Evolutionary conservation across 177 flowering plant genomes (phyloP).

Genomic region (Vitis hybrid): DNA sequence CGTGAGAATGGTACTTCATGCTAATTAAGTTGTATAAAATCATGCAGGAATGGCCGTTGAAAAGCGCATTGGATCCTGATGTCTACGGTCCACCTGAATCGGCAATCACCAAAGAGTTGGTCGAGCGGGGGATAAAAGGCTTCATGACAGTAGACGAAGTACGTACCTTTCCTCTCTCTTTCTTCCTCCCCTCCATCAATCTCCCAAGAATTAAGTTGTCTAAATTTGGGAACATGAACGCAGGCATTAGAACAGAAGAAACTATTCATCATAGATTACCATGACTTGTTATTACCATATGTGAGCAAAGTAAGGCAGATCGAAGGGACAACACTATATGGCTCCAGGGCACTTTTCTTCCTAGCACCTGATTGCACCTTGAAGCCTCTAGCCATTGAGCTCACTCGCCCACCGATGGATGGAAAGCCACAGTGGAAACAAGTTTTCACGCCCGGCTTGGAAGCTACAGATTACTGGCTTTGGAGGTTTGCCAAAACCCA

Average conservation of each 20-base stretch:
- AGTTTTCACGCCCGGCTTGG: conserved; percentile 40
- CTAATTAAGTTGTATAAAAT: too few species aligned
- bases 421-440: conserved; percentile 66
- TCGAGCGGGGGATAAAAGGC: too few species aligned
- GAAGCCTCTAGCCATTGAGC: conserved; percentile 59
- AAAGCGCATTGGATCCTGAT: too few species aligned
- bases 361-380: conserved; percentile 37
- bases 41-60: too few species aligned
- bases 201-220: too few species aligned
- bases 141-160: too few species aligned
- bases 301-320: conserved; percentile 45
- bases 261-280: conserved; percentile 59
- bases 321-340: conserved; percentile 50
- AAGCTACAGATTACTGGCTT: conserved; percentile 46
- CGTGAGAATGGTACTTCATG: too few species aligned
- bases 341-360: conserved; percentile 60
- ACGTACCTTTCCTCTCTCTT: too few species aligned
- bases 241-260: conserved; percentile 22
- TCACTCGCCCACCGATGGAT: conserved; percentile 49
- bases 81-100: too few species aligned
- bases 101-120: too few species aligned
- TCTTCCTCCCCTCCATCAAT: too few species aligned
- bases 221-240: too few species aligned
- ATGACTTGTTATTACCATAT: conserved; percentile 55
- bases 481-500: conserved; percentile 79